A percentile compares a stretch with the other conserved stretches of the same genome.
These are phyloP conservation scores for Salix purpurea DNA, from an alignment of 345 rosid genomes.

Conservation along the genomic window DNA sequence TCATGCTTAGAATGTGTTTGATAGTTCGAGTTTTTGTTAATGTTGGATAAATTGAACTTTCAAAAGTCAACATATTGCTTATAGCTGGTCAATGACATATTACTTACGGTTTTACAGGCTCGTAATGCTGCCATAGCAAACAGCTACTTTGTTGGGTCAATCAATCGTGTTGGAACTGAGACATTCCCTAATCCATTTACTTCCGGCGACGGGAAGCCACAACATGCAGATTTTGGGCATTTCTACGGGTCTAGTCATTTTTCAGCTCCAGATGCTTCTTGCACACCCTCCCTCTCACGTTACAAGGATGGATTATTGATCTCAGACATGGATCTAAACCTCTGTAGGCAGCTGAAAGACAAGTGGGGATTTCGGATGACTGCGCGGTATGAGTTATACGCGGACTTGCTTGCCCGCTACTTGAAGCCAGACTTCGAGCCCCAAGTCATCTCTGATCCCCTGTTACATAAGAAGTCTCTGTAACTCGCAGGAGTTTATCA, in stretches of 20 bases:
- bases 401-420: slow-evolving; percentile 51
- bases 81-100: not conserved
- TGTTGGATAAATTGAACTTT: slow-evolving; percentile 1
- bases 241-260: slow-evolving; percentile 89
- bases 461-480: slow-evolving; percentile 50
- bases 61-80: not conserved
- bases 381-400: slow-evolving; percentile 71
- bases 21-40: not conserved
- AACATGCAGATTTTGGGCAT: slow-evolving; percentile 81
- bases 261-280: slow-evolving; percentile 93
- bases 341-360: slow-evolving; percentile 87
- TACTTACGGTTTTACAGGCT: slow-evolving; percentile 45
- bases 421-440: slow-evolving; percentile 70
- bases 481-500: slow-evolving; percentile 23
- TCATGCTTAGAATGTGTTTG: not conserved
- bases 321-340: slow-evolving; percentile 87
- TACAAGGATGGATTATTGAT: slow-evolving; percentile 73
- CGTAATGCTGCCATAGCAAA: slow-evolving; percentile 94
- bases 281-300: slow-evolving; percentile 81
- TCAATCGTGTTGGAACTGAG: slow-evolving; percentile 96
- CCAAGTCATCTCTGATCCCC: slow-evolving; percentile 70
- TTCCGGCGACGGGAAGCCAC: slow-evolving; percentile 89
- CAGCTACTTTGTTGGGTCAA: slow-evolving; percentile 92
- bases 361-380: slow-evolving; percentile 95
- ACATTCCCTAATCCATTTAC: slow-evolving; percentile 84